phyloP scores from a whole-genome alignment of 306 rosid genomes.

The Sechiopsis laciniata region DNA sequence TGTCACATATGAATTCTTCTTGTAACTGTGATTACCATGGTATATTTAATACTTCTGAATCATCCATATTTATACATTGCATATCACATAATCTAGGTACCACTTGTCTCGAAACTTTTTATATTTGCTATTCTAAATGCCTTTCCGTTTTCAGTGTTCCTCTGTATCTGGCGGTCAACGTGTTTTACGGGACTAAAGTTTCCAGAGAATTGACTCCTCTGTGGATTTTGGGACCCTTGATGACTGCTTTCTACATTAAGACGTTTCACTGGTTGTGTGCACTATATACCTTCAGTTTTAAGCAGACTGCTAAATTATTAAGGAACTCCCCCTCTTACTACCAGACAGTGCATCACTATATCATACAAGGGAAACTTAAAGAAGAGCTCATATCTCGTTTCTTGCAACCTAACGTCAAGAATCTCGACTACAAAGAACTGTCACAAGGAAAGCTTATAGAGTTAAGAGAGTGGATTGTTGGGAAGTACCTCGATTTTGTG shows the following conservation, averaged over 20 bases:
- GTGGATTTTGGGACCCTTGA: slow-evolving; percentile 68
- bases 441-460: slow-evolving; percentile 44
- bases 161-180: slow-evolving; percentile 54
- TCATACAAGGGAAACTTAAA: slow-evolving; percentile 54
- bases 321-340: slow-evolving; percentile 53
- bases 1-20: background rate
- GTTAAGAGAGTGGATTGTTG: slow-evolving; percentile 42
- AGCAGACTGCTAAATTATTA: slow-evolving; percentile 51
- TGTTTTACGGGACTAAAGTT: slow-evolving; percentile 60
- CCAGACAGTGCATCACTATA: slow-evolving; percentile 37
- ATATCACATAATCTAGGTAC: background rate
- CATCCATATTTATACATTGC: background rate
- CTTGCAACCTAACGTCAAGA: slow-evolving; percentile 52
- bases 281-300: slow-evolving; percentile 69
- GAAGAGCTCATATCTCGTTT: slow-evolving; percentile 39
- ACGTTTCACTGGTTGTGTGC: slow-evolving; percentile 44
- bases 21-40: background rate
- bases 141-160: slow-evolving; percentile 46
- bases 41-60: background rate
- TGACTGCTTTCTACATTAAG: slow-evolving; percentile 59
- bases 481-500: slow-evolving; percentile 63
- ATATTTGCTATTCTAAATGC: background rate
- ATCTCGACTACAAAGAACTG: slow-evolving; percentile 48
- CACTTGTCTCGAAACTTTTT: background rate
- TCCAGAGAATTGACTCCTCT: slow-evolving; percentile 76